Conservation (phyloP, 2,329 filamentous ascomycete species). For the Penicillium concentricum region DNA sequence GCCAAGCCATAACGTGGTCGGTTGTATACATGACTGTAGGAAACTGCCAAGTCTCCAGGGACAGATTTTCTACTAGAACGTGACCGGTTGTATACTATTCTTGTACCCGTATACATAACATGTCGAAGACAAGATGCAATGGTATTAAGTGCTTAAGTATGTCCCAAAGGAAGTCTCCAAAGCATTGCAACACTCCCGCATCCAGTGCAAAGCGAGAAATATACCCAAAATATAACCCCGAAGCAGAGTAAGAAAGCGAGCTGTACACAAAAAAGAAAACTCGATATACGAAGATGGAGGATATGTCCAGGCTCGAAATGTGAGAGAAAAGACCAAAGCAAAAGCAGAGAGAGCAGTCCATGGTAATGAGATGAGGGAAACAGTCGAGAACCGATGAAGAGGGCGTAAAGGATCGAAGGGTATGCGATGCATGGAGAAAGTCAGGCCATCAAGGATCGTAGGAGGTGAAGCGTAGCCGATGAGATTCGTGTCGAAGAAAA, state of each 20-base stretch:
- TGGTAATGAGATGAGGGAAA: constrained; percentile 17
- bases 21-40: background rate
- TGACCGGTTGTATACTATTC: background rate
- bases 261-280: constrained; percentile 13
- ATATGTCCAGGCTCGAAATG: constrained; percentile 22
- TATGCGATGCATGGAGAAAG: constrained; percentile 3
- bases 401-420: background rate
- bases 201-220: constrained; percentile 4
- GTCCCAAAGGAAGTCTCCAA: constrained; percentile 13
- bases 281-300: constrained; percentile 15
- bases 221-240: constrained; percentile 7
- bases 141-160: constrained; percentile 21
- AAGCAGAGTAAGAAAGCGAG: constrained; percentile 1
- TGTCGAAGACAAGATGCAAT: constrained; percentile 9
- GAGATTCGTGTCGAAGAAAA: constrained; percentile 14
- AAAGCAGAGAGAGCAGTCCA: constrained; percentile 9
- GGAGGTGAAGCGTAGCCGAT: constrained; percentile 17
- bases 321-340: background rate
- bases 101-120: background rate
- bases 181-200: constrained; percentile 15
- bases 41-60: background rate
- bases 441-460: constrained; percentile 26
- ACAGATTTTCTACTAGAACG: background rate
- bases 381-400: background rate
- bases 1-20: background rate